phyloP scores from a whole-genome alignment of 345 rosid genomes.

The Triadica sebifera region DNA sequence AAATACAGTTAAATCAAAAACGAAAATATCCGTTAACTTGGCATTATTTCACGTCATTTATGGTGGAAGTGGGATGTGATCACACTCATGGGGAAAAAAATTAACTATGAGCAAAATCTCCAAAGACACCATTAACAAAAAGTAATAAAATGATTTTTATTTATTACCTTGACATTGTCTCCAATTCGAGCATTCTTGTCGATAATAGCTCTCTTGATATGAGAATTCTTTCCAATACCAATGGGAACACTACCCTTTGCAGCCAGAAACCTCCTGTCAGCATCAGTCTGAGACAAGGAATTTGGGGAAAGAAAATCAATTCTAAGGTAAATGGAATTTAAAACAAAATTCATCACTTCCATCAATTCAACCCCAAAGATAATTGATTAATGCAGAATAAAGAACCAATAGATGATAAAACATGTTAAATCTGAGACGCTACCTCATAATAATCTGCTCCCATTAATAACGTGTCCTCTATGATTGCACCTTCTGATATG shows the following conservation, averaged over 20 bases:
- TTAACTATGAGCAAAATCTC: not conserved
- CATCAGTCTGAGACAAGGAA: slow-evolving; percentile 58
- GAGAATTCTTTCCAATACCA: slow-evolving; percentile 83
- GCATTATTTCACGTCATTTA: too few relatives aligned
- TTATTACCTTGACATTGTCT: slow-evolving; percentile 73
- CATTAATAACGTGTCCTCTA: slow-evolving; percentile 88
- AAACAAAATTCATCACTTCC: not conserved
- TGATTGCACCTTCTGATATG: slow-evolving; percentile 92
- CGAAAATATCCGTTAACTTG: too few relatives aligned
- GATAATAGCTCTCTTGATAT: slow-evolving; percentile 86
- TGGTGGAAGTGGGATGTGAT: too few relatives aligned
- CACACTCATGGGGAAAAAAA: not conserved
- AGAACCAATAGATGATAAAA: not conserved
- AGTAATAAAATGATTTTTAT: not conserved
- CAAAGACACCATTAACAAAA: not conserved
- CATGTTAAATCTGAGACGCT: not conserved
- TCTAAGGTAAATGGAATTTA: not conserved
- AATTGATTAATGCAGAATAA: not conserved
- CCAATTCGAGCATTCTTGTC: slow-evolving; percentile 96
- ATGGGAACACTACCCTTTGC: slow-evolving; percentile 93
- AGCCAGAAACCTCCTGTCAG: slow-evolving; percentile 76
- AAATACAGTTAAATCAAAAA: too few relatives aligned
- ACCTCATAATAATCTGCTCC: slow-evolving; percentile 98
- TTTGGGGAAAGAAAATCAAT: slow-evolving; percentile 8
- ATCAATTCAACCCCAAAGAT: slow-evolving; percentile 1